phyloP scores from a whole-genome alignment of 2,329 filamentous ascomycete genomes.

The Ramichloridium luteum region DNA sequence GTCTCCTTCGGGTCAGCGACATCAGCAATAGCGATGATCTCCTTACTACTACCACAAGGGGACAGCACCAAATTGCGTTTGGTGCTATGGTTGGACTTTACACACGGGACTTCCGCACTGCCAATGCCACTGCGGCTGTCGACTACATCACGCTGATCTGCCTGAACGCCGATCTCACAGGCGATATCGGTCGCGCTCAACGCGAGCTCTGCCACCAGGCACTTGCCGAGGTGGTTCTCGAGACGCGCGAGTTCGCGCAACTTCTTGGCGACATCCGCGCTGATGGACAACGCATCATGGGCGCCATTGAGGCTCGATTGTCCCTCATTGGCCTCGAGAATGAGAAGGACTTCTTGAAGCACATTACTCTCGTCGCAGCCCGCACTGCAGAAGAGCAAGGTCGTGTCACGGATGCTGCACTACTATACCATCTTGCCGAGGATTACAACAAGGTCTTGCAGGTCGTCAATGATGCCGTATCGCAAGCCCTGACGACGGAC shows the following conservation, averaged over 20 bases:
- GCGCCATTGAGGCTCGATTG: slow-evolving; percentile 76
- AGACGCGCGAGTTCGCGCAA: slow-evolving; percentile 90
- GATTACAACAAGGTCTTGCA: slow-evolving; percentile 91
- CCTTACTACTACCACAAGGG: slow-evolving; percentile 53
- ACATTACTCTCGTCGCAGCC: slow-evolving; percentile 87
- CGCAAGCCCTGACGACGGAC: slow-evolving; percentile 77
- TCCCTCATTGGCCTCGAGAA: slow-evolving; percentile 67
- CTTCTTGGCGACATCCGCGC: slow-evolving; percentile 81
- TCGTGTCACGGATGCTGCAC: slow-evolving; percentile 80
- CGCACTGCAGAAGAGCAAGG: slow-evolving; percentile 90
- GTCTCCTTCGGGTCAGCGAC: slow-evolving; percentile 75
- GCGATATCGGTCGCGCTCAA: slow-evolving; percentile 63
- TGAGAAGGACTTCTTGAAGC: slow-evolving; percentile 73
- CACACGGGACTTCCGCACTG: slow-evolving; percentile 87
- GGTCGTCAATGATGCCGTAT: slow-evolving; percentile 80
- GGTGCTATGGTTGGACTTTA: slow-evolving; percentile 89
- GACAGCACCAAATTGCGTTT: slow-evolving; percentile 79
- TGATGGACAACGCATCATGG: slow-evolving; percentile 74
- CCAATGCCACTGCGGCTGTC: slow-evolving; percentile 75
- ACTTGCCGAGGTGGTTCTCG: slow-evolving; percentile 84
- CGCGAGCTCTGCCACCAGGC: slow-evolving; percentile 80
- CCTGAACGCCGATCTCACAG: slow-evolving; percentile 72
- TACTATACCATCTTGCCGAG: slow-evolving; percentile 86
- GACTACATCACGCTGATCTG: slow-evolving; percentile 90
- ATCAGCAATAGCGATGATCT: slow-evolving; percentile 61